These are phyloP conservation scores for Neonectria punicea DNA, from an alignment of 2,329 filamentous ascomycete genomes.

Conservation along the genomic window DNA sequence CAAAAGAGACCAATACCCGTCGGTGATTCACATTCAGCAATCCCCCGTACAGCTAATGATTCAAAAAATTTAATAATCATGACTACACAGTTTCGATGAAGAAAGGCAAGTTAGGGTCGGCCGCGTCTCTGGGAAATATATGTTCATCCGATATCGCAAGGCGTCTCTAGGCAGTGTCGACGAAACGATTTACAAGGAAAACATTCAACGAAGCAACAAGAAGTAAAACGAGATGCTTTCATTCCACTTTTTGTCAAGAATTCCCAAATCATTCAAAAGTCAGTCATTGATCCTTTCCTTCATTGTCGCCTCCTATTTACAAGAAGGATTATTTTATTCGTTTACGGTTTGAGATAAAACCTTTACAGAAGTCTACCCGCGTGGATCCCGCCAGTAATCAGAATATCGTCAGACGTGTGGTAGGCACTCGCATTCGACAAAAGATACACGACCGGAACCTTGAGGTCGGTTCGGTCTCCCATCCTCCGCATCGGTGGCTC, in stretches of 20 bases:
- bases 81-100: too few species aligned
- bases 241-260: too few species aligned
- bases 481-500: constrained; percentile 53
- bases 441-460: constrained; percentile 53
- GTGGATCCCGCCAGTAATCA: constrained; percentile 51
- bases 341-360: neutral
- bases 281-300: neutral
- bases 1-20: too few species aligned
- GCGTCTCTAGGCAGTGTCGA: too few species aligned
- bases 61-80: neutral
- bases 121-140: too few species aligned
- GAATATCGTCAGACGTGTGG: constrained; percentile 52
- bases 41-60: too few species aligned
- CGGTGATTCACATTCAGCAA: too few species aligned
- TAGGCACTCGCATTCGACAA: constrained; percentile 54
- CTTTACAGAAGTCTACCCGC: constrained; percentile 33
- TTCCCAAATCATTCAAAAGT: neutral
- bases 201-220: too few species aligned
- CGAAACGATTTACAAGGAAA: too few species aligned
- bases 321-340: neutral
- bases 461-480: constrained; percentile 51
- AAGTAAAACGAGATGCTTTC: too few species aligned
- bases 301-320: neutral
- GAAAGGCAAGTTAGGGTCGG: too few species aligned
- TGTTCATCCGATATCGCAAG: too few species aligned